Evolutionary conservation across 768 basidiomycete genomes (phyloP).

Genomic region (Coprinopsis sp.): DNA sequence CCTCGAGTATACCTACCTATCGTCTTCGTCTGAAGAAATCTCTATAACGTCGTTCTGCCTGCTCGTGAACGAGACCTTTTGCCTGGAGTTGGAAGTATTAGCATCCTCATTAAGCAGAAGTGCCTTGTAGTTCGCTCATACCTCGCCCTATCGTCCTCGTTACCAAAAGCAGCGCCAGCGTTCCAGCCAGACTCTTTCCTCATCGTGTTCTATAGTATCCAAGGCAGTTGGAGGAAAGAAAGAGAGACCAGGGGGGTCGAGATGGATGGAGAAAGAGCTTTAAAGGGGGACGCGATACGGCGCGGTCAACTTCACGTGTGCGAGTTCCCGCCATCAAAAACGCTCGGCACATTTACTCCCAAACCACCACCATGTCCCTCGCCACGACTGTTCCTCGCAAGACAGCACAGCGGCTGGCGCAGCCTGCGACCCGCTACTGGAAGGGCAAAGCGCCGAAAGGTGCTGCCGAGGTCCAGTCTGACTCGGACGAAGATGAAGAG

Average conservation of each 20-base stretch:
- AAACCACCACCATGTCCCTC: conserved; percentile 19
- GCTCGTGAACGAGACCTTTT: not conserved
- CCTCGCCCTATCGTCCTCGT: conserved; percentile 44
- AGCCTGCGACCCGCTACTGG: conserved; percentile 83
- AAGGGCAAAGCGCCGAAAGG: conserved; percentile 88
- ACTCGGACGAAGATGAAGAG: conserved; percentile 62
- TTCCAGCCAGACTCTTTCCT: conserved; percentile 6
- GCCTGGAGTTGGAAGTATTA: not conserved
- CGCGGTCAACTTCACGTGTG: no score
- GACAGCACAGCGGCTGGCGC: conserved; percentile 70
- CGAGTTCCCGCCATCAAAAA: no score
- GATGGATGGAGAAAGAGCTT: no score
- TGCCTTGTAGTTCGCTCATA: no score
- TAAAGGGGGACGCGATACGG: no score
- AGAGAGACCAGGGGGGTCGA: not conserved
- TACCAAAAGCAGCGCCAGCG: conserved; percentile 40
- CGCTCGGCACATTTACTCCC: not conserved
- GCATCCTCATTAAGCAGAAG: no score
- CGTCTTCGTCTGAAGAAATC: conserved; percentile 42
- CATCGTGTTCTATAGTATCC: not conserved
- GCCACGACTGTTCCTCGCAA: conserved; percentile 43
- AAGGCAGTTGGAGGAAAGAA: not conserved
- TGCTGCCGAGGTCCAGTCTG: conserved; percentile 50
- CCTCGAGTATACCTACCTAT: conserved; percentile 2
- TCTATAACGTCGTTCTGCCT: conserved; percentile 40